These are phyloP conservation scores for Lachnellula occidentalis DNA, from an alignment of 2,329 filamentous ascomycete species.

Conservation along the genomic window DNA sequence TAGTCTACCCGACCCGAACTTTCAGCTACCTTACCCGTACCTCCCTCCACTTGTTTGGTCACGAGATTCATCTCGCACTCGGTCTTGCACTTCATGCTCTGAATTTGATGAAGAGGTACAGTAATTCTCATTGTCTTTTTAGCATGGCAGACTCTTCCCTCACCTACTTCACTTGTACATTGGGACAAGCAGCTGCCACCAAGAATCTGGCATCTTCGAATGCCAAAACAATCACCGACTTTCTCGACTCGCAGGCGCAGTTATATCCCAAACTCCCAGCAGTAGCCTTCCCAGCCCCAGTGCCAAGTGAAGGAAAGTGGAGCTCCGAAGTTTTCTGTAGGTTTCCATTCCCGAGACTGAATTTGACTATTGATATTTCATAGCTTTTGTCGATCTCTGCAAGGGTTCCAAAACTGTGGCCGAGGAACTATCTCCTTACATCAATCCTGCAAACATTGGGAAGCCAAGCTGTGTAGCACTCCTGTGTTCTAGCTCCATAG, in stretches of 20 bases:
- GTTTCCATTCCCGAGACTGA: background rate
- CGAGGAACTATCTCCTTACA: background rate
- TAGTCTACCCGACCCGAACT: no score
- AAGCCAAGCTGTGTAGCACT: conserved; percentile 39
- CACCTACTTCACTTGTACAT: conserved; percentile 54
- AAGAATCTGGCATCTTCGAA: conserved; percentile 37
- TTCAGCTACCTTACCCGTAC: no score
- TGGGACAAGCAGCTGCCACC: conserved; percentile 45
- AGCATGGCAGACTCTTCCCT: background rate
- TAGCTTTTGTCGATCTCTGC: background rate
- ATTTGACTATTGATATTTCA: background rate
- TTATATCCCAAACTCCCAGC: conserved; percentile 37
- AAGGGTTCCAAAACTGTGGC: background rate
- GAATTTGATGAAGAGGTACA: background rate
- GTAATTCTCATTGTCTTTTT: background rate
- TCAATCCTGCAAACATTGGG: no score
- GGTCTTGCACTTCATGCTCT: no score
- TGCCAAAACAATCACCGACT: conserved; percentile 46
- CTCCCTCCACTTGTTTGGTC: no score
- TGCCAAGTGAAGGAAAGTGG: conserved; percentile 19
- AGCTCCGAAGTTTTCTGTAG: conserved; percentile 12
- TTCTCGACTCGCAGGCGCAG: conserved; percentile 45
- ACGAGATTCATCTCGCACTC: no score
- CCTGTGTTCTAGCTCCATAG: conserved; percentile 49
- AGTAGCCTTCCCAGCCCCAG: conserved; percentile 44